Evolutionary conservation across 306 rosid species (phyloP).

Genomic region (Dalbergia oliveri): DNA sequence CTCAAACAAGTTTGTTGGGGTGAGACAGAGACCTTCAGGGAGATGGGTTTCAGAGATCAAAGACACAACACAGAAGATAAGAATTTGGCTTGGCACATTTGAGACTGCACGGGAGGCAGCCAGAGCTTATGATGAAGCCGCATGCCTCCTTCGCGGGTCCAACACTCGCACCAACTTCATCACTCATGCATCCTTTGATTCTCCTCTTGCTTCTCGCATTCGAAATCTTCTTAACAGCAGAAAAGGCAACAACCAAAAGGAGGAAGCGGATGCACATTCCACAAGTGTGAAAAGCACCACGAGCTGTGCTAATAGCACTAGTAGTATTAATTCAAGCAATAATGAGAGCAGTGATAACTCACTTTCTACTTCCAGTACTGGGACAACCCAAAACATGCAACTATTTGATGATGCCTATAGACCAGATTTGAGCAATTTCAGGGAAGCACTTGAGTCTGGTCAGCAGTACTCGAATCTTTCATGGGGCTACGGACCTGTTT

Average conservation of each 20-base stretch:
- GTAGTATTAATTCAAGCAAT: conserved; percentile 10
- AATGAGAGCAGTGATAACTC: conserved; percentile 21
- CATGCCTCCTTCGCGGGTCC: conserved; percentile 93
- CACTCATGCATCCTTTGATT: conserved; percentile 74
- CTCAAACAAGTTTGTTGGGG: conserved; percentile 83
- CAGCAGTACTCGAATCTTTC: conserved; percentile 48
- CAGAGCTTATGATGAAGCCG: conserved; percentile 94
- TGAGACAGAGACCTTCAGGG: conserved; percentile 97
- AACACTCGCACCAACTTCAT: conserved; percentile 90
- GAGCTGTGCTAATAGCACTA: conserved; percentile 10
- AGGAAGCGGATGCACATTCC: conserved; percentile 18
- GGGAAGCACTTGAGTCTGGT: conserved; percentile 47
- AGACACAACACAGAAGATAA: conserved; percentile 87
- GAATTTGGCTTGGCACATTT: conserved; percentile 99
- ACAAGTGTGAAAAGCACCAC: neutral
- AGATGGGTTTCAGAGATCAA: conserved; percentile 99
- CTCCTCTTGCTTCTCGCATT: conserved; percentile 91
- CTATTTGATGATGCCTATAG: conserved; percentile 67
- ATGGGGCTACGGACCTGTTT: conserved; percentile 53
- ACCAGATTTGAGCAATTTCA: conserved; percentile 72
- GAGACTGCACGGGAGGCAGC: conserved; percentile 98
- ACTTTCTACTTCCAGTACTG: conserved; percentile 15
- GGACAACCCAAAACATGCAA: conserved; percentile 36
- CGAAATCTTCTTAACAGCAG: conserved; percentile 69
- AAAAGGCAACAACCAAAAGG: conserved; percentile 47